Base-by-base conservation (phyloP, 179 eudicot species). In the Actinidia arguta region DNA sequence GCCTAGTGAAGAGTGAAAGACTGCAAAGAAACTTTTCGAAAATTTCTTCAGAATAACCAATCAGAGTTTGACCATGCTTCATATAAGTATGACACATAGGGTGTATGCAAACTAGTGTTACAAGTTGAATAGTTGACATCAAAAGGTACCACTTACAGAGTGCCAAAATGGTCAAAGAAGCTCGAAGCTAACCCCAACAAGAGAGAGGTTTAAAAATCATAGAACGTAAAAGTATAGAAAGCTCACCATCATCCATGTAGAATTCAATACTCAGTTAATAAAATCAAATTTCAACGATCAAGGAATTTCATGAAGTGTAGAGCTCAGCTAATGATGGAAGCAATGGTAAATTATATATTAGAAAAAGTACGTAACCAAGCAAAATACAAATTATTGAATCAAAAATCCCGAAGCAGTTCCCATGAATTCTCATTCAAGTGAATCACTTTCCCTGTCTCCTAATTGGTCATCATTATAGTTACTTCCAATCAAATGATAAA, bases 401-500 rank as follows among this genome's bases (percentile, higher is more conserved):
- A 25, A 31, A 52, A 67, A 52, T 20, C 31, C 9, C 1, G 8
- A 27, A 42, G 50, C 18, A 46, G 64, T 46, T 4, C 13, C 82
- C 63, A 24, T 70, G 54, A 80, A 22, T 31, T 27, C 52, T 82
- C 71, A 77, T 61, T 80, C 85, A 82, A 83, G 61, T 24, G 61
- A 79, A 69, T 75, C 70, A 80, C 66, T 17, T 22, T 84, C 78
- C 46, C 72, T 58, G n/a, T 84, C 71, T 79, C 62, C 72, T 47
- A n/a, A 0, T n/a, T 58, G 73, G 51, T 61, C 75, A 44, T 16
- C 25, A 22, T 18, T 78, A 79, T 70, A 81, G 64, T 86, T 89
- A 82, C 85, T 82, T 56, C 99, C 94, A 79, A 89, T 90, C 85
- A 96, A 90, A 88, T 96, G 99, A 83, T 96, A 91, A 77, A 96